Conservation (phyloP, 1,284 basidiomycete species). For the Tilletia horrida region DNA sequence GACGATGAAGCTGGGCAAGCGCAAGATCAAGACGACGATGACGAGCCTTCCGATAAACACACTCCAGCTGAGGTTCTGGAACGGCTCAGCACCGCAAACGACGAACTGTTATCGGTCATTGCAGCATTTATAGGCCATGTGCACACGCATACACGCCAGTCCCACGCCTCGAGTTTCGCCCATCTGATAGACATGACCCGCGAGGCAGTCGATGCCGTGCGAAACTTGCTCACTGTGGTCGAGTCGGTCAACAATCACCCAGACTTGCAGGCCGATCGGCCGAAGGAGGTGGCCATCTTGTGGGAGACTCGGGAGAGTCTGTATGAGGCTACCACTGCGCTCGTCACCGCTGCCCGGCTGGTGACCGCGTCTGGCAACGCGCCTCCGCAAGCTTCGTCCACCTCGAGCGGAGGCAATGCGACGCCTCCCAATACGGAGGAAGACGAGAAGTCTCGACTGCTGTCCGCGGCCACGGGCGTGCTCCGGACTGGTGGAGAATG, state of each 20-base stretch:
- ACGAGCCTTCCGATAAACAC: slow-evolving; percentile 63
- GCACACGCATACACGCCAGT: slow-evolving; percentile 81
- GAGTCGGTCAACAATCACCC: slow-evolving; percentile 62
- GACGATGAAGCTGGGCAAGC: background rate
- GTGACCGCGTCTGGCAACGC: slow-evolving; percentile 58
- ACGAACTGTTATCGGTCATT: slow-evolving; percentile 76
- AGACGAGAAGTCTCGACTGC: slow-evolving; percentile 68
- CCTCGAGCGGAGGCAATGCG: slow-evolving; percentile 56
- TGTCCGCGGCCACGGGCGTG: slow-evolving; percentile 79
- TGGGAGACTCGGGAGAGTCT: slow-evolving; percentile 71
- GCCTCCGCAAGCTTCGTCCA: slow-evolving; percentile 23
- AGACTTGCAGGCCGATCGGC: slow-evolving; percentile 30
- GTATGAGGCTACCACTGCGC: slow-evolving; percentile 76
- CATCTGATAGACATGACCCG: slow-evolving; percentile 89
- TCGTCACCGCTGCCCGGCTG: slow-evolving; percentile 76
- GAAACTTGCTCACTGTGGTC: slow-evolving; percentile 84
- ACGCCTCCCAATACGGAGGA: slow-evolving; percentile 64
- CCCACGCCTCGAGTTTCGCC: slow-evolving; percentile 80
- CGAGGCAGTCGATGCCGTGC: slow-evolving; percentile 87
- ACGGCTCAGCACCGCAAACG: slow-evolving; percentile 62
- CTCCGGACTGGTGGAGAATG: slow-evolving; percentile 61
- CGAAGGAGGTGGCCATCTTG: slow-evolving; percentile 39
- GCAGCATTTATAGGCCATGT: slow-evolving; percentile 96
- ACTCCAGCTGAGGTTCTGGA: slow-evolving; percentile 63
- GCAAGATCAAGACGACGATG: slow-evolving; percentile 59